These are phyloP conservation scores for Candida parachauliodes DNA, from an alignment of 805 yeast genomes.

Conservation along the genomic window DNA sequence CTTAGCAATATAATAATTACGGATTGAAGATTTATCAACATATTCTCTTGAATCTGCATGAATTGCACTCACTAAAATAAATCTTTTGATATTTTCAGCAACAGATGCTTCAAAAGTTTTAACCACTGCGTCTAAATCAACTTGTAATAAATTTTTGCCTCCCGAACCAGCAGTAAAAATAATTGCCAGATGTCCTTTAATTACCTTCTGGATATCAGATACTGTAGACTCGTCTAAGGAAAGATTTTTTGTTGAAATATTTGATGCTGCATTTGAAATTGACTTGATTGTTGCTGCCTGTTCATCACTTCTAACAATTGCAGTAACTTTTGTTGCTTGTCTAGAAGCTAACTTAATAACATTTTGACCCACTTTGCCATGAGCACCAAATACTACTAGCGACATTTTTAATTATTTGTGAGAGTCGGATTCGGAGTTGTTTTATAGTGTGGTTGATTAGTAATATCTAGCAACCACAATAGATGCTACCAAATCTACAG, in stretches of 20 bases:
- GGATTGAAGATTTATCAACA: constrained; percentile 14
- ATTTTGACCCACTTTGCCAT: constrained; percentile 56
- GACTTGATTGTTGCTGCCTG: constrained; percentile 40
- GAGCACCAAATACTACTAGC: constrained; percentile 49
- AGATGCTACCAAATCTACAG: constrained; percentile 1
- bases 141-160: constrained; percentile 48
- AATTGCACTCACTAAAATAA: constrained; percentile 53
- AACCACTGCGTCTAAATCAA: constrained; percentile 63
- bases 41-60: constrained; percentile 49
- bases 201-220: constrained; percentile 27
- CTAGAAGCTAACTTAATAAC: constrained; percentile 34
- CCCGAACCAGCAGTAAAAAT: constrained; percentile 64
- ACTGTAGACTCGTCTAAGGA: constrained; percentile 35
- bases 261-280: constrained; percentile 27
- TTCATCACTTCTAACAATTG: constrained; percentile 44
- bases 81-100: constrained; percentile 39
- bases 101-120: constrained; percentile 54
- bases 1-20: constrained; percentile 57
- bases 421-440: background rate
- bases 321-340: constrained; percentile 16
- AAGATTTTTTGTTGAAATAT: constrained; percentile 32
- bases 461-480: background rate
- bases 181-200: constrained; percentile 51
- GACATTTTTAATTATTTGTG: background rate
- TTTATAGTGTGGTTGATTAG: background rate